Conservation (phyloP, 352 stramenopile genomes). For the Pythium brassicae region DNA sequence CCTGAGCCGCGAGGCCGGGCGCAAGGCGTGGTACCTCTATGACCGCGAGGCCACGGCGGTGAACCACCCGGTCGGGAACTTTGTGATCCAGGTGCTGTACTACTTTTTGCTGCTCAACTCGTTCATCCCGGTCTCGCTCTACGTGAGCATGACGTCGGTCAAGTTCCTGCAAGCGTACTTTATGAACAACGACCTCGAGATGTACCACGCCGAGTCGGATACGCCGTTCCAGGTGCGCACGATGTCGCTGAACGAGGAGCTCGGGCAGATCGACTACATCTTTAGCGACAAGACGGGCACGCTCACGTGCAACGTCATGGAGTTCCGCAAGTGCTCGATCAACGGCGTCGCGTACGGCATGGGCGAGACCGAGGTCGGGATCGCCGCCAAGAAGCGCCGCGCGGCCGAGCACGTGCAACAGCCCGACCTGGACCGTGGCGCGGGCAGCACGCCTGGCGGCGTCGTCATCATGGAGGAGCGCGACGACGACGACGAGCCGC, state of each 20-base stretch:
- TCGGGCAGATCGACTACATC: constrained; percentile 92
- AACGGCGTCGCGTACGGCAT: constrained; percentile 91
- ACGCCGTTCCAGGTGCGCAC: constrained; percentile 90
- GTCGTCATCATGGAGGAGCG: constrained; percentile 23
- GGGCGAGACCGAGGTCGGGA: constrained; percentile 82
- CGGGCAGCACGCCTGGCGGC: constrained; percentile 2
- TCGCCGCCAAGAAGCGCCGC: constrained; percentile 59
- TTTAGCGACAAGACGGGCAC: constrained; percentile 96
- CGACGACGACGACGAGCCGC: constrained; percentile 38
- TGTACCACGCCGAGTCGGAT: constrained; percentile 93
- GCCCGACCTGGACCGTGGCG: no score
- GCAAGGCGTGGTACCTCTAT: constrained; percentile 72
- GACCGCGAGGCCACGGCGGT: constrained; percentile 45
- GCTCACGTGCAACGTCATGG: constrained; percentile 95
- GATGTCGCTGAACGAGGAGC: constrained; percentile 92
- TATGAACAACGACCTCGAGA: constrained; percentile 90
- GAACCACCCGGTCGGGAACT: constrained; percentile 56
- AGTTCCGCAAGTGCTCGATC: constrained; percentile 96
- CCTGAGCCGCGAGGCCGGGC: constrained; percentile 25
- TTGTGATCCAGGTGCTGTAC: constrained; percentile 90
- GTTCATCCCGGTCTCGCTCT: constrained; percentile 94
- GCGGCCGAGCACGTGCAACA: constrained; percentile 30
- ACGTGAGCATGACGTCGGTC: constrained; percentile 92
- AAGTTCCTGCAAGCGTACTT: constrained; percentile 91
- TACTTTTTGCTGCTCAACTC: constrained; percentile 93